phyloP scores from a whole-genome alignment of 164 flowering plant species.

The Kalanchoe fedtschenkoi region DNA sequence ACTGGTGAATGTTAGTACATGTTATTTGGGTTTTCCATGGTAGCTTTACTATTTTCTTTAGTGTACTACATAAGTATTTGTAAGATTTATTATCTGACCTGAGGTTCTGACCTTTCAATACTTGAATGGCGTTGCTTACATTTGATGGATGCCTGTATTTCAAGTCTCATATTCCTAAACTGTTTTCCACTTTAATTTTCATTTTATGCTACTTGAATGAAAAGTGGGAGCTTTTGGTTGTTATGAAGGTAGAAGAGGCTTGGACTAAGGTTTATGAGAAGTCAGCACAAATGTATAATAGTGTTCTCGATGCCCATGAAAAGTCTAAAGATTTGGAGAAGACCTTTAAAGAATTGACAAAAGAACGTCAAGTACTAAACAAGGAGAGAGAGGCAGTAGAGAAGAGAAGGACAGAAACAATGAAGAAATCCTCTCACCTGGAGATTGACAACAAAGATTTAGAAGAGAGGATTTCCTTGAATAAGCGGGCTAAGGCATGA shows the following conservation, averaged over 20 bases:
- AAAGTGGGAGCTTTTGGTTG: not conserved
- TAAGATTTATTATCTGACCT: not conserved
- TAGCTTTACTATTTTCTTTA: not conserved
- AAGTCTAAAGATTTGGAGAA: constrained; percentile 64
- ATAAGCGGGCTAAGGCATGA: constrained; percentile 48
- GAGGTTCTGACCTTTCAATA: not conserved
- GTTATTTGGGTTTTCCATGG: not conserved
- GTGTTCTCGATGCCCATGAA: constrained; percentile 71
- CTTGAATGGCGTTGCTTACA: not conserved
- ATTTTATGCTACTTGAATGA: not conserved
- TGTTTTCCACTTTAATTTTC: not conserved
- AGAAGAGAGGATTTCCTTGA: constrained; percentile 22
- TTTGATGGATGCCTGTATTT: not conserved
- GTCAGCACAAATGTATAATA: constrained; percentile 60
- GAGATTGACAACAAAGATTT: constrained; percentile 30
- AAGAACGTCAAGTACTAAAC: not conserved
- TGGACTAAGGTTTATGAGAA: constrained; percentile 57
- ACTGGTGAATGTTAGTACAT: not conserved
- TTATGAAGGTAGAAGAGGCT: constrained; percentile 58
- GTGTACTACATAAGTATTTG: not conserved
- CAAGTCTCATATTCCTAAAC: not conserved
- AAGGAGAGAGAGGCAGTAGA: not conserved
- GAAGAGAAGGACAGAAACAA: not conserved
- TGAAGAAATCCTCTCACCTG: not conserved
- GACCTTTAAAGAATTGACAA: constrained; percentile 32